These are phyloP conservation scores for Cucumis hystrix DNA, from an alignment of 306 rosid genomes.

Conservation along the genomic window DNA sequence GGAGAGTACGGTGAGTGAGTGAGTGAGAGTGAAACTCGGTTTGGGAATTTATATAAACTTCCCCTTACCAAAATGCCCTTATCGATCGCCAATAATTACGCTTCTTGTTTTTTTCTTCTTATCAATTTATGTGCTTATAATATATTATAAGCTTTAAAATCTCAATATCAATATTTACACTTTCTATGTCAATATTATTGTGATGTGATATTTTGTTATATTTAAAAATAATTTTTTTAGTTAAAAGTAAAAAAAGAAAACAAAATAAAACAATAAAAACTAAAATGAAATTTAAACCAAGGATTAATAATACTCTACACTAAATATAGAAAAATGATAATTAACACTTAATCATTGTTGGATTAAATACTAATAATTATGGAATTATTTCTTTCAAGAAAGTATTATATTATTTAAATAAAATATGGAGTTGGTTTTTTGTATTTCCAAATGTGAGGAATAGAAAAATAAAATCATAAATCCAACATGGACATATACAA, in stretches of 20 bases:
- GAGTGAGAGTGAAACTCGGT: constrained; percentile 1
- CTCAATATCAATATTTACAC: too few species aligned
- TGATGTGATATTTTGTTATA: too few species aligned
- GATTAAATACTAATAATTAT: neutral
- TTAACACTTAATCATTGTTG: neutral
- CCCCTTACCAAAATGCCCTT: neutral
- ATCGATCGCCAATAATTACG: neutral
- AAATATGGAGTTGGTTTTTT: neutral
- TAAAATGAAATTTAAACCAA: too few species aligned
- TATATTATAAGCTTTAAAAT: too few species aligned
- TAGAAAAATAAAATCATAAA: neutral
- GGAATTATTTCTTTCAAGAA: neutral
- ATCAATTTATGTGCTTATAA: too few species aligned
- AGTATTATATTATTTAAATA: neutral
- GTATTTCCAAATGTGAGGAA: neutral
- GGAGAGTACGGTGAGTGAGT: neutral
- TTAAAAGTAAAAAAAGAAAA: too few species aligned
- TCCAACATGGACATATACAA: too few species aligned
- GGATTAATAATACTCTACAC: too few species aligned
- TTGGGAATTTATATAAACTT: neutral
- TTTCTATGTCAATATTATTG: too few species aligned
- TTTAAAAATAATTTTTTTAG: too few species aligned
- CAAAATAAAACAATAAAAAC: too few species aligned
- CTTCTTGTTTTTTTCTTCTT: too few species aligned
- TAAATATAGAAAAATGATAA: neutral